phyloP scores from a whole-genome alignment of 2,329 filamentous ascomycete genomes.

The Diaporthe aspalathi region DNA sequence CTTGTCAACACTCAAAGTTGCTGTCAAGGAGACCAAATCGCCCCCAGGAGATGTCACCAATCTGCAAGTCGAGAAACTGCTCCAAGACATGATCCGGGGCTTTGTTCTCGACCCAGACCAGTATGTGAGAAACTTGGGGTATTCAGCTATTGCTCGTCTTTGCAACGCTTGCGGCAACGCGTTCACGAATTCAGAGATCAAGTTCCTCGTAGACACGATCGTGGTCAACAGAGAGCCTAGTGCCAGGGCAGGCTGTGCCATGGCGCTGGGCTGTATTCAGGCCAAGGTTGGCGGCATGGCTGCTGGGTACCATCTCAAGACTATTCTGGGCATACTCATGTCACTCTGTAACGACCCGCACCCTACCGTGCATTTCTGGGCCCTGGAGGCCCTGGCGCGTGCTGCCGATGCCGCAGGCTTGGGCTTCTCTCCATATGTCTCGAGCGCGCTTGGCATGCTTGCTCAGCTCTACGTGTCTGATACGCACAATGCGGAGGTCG shows the following conservation, averaged over 20 bases:
- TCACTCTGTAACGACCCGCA: conserved; percentile 96
- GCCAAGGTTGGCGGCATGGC: conserved; percentile 98
- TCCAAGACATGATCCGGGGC: conserved; percentile 78
- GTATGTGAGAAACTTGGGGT: conserved; percentile 86
- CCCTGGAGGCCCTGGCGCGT: conserved; percentile 85
- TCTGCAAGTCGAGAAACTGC: conserved; percentile 81
- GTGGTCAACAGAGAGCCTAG: conserved; percentile 93
- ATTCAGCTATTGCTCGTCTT: conserved; percentile 85
- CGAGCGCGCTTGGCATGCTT: conserved; percentile 91
- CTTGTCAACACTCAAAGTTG: conserved; percentile 82
- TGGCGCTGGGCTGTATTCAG: conserved; percentile 93
- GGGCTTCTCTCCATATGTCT: conserved; percentile 90
- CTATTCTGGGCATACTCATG: conserved; percentile 97
- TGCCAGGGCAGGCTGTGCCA: conserved; percentile 92
- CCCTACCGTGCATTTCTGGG: conserved; percentile 96
- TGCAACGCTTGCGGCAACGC: conserved; percentile 86
- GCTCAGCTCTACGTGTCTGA: conserved; percentile 93
- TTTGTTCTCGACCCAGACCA: conserved; percentile 88
- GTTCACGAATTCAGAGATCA: conserved; percentile 88
- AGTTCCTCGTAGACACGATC: conserved; percentile 91
- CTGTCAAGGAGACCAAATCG: conserved; percentile 82
- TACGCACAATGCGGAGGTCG: conserved; percentile 87
- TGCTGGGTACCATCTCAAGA: conserved; percentile 94
- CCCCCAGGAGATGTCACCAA: conserved; percentile 79
- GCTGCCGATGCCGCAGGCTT: conserved; percentile 93